These are phyloP conservation scores for Exophiala viscosa DNA, from an alignment of 2,329 filamentous ascomycete genomes.

Conservation along the genomic window DNA sequence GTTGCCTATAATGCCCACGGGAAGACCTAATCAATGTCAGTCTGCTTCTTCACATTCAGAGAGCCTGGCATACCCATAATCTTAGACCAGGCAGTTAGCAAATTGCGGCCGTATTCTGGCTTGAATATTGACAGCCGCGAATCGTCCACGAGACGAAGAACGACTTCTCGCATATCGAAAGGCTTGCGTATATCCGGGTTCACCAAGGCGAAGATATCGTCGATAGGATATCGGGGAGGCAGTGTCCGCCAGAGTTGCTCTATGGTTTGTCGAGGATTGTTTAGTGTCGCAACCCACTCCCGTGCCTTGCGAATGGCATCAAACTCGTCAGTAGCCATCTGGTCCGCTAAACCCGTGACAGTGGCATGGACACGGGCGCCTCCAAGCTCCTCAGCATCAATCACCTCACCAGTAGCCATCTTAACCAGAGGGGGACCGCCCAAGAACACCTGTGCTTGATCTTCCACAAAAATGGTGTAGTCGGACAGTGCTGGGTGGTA, in stretches of 20 bases:
- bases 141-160: conserved; percentile 43
- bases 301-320: conserved; percentile 41
- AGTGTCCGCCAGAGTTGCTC: conserved; percentile 11
- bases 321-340: conserved; percentile 44
- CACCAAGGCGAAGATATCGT: conserved; percentile 39
- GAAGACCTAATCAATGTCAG: conserved; percentile 29
- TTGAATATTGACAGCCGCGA: conserved; percentile 41
- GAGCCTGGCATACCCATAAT: conserved; percentile 33
- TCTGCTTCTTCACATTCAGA: background rate
- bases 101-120: conserved; percentile 38
- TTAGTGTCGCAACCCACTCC: conserved; percentile 35
- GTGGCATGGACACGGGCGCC: conserved; percentile 42
- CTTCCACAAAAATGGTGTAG: conserved; percentile 43
- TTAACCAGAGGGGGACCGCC: conserved; percentile 46
- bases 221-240: conserved; percentile 34
- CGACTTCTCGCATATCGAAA: conserved; percentile 39
- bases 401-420: conserved; percentile 46
- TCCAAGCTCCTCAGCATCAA: conserved; percentile 42
- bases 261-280: conserved; percentile 2
- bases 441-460: conserved; percentile 45
- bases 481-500: conserved; percentile 43
- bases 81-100: conserved; percentile 40
- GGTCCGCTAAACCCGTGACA: conserved; percentile 43
- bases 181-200: conserved; percentile 41
- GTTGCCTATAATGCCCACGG: conserved; percentile 41